phyloP scores from a whole-genome alignment of 139 green algal genomes.

The Chlorella sp. region DNA sequence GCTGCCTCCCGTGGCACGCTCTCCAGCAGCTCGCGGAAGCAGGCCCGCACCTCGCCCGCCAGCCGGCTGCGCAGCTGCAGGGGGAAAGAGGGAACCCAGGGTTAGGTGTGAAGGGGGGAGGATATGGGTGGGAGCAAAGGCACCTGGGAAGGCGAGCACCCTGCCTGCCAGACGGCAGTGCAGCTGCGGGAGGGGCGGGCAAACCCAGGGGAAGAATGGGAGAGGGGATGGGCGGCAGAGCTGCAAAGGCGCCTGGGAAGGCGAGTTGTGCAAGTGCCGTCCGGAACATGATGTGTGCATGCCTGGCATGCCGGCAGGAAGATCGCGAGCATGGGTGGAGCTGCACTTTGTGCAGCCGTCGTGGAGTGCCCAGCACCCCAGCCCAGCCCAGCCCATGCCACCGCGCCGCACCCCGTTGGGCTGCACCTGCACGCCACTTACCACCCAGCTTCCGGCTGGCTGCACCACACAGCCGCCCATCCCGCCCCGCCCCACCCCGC shows the following conservation, averaged over 20 bases:
- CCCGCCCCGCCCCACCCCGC: not conserved
- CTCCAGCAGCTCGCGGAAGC: constrained; percentile 61
- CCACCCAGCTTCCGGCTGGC: too few relatives aligned
- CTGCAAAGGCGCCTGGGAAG: not conserved
- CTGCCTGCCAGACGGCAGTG: too few relatives aligned
- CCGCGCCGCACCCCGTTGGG: too few relatives aligned
- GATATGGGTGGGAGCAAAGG: too few relatives aligned
- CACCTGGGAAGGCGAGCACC: too few relatives aligned
- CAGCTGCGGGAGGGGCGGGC: not conserved
- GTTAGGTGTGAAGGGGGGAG: too few relatives aligned
- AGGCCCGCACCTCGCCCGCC: constrained; percentile 28
- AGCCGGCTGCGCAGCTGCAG: constrained; percentile 38
- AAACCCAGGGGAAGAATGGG: not conserved
- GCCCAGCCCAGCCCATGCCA: not conserved
- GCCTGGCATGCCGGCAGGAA: too few relatives aligned
- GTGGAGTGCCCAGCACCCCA: too few relatives aligned
- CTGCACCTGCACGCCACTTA: too few relatives aligned
- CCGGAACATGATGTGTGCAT: too few relatives aligned
- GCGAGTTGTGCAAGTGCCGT: too few relatives aligned
- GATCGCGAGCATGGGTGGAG: not conserved
- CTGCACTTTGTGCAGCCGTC: not conserved
- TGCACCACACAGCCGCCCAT: not conserved
- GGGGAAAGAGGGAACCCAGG: not conserved
- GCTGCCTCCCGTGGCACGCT: constrained; percentile 45
- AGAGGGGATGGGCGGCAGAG: not conserved